These are phyloP conservation scores for Balansia obtecta DNA, from an alignment of 2,329 filamentous ascomycete genomes.

Conservation along the genomic window DNA sequence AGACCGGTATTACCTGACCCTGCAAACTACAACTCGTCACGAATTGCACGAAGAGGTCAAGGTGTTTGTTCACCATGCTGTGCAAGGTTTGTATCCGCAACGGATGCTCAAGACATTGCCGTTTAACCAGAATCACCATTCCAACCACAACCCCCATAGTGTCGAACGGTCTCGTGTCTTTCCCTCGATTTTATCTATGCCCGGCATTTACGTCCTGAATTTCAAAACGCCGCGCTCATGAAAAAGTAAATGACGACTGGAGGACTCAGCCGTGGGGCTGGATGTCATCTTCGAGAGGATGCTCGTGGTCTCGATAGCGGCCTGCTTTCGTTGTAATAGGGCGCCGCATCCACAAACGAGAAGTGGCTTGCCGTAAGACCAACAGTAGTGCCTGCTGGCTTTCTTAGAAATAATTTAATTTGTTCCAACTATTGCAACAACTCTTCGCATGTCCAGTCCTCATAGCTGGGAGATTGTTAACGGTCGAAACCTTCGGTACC, in stretches of 20 bases:
- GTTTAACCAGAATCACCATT: no score
- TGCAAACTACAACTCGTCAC: no score
- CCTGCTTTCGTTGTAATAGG: background rate
- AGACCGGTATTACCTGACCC: no score
- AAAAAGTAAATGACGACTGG: slow-evolving; percentile 17
- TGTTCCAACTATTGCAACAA: slow-evolving; percentile 46
- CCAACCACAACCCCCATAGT: background rate
- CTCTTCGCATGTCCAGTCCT: slow-evolving; percentile 99
- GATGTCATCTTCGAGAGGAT: background rate
- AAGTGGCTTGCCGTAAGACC: background rate
- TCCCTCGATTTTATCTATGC: slow-evolving; percentile 15
- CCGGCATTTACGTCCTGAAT: slow-evolving; percentile 14
- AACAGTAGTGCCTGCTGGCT: slow-evolving; percentile 10
- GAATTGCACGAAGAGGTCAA: no score
- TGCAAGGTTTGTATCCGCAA: background rate
- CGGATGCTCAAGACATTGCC: background rate
- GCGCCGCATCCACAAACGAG: background rate
- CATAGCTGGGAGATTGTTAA: slow-evolving; percentile 51
- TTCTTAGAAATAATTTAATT: slow-evolving; percentile 6
- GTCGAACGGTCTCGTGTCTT: background rate
- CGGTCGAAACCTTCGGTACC: no score
- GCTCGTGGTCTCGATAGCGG: background rate
- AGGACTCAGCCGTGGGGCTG: background rate
- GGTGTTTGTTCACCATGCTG: no score
- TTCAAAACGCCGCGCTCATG: slow-evolving; percentile 26